These are phyloP conservation scores for Hansenula sp. DNA, from an alignment of 1,139 yeast species.

Conservation along the genomic window DNA sequence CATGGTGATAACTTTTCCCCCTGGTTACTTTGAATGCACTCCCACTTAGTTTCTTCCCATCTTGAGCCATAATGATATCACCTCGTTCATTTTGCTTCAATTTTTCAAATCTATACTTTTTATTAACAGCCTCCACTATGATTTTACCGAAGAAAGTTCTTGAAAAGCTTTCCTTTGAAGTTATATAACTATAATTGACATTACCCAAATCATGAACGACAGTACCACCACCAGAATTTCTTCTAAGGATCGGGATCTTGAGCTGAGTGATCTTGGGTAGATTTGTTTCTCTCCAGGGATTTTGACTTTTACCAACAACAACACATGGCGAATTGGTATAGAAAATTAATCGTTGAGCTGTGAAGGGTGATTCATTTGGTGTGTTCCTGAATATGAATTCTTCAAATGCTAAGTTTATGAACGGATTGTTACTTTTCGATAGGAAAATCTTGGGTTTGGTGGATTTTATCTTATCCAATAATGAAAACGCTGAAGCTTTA, in stretches of 20 bases:
- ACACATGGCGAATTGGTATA: constrained; percentile 83
- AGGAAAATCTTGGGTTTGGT: constrained; percentile 25
- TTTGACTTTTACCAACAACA: constrained; percentile 94
- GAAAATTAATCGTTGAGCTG: constrained; percentile 55
- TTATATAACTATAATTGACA: constrained; percentile 80
- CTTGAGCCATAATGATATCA: constrained; percentile 58
- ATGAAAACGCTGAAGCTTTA: not conserved
- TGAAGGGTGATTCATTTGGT: constrained; percentile 34
- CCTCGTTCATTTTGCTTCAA: constrained; percentile 66
- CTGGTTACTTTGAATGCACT: constrained; percentile 84
- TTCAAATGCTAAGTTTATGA: constrained; percentile 76
- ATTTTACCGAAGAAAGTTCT: constrained; percentile 17
- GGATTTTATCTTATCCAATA: constrained; percentile 13
- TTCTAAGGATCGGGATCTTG: constrained; percentile 66
- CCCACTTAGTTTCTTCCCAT: constrained; percentile 69
- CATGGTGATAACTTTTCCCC: constrained; percentile 91
- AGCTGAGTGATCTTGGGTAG: constrained; percentile 50
- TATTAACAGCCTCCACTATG: constrained; percentile 11
- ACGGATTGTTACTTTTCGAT: constrained; percentile 62
- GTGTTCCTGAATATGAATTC: constrained; percentile 67
- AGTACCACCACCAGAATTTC: constrained; percentile 94
- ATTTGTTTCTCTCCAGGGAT: constrained; percentile 87
- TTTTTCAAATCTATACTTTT: constrained; percentile 25
- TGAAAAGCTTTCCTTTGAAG: constrained; percentile 59
- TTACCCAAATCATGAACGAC: constrained; percentile 96